These are phyloP conservation scores for Trichoderma citrinoviride DNA, from an alignment of 2,329 filamentous ascomycete species.

Conservation along the genomic window DNA sequence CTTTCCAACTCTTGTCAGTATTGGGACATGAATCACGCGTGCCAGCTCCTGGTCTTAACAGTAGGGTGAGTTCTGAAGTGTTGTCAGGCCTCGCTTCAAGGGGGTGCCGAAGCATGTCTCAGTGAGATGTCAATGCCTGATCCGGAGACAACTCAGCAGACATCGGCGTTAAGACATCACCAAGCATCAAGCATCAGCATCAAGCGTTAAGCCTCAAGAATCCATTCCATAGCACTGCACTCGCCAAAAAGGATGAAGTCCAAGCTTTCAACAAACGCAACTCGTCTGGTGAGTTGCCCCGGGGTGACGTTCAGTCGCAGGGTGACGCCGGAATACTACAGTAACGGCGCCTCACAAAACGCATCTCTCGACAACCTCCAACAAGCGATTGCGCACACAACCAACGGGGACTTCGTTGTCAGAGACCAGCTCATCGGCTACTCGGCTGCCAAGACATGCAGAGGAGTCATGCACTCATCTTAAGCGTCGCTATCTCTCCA, in stretches of 20 bases:
- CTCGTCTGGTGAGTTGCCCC: neutral
- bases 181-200: neutral
- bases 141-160: neutral
- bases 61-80: neutral
- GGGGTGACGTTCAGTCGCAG: neutral
- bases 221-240: neutral
- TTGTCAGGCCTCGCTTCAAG: neutral
- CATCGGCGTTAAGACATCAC: neutral
- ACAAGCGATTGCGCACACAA: neutral
- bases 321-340: neutral
- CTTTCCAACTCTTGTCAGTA: neutral
- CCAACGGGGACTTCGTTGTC: neutral
- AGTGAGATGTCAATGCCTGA: neutral
- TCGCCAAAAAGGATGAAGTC: neutral
- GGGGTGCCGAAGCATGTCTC: neutral
- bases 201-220: neutral
- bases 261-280: neutral
- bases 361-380: neutral
- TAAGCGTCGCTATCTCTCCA: neutral
- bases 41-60: neutral
- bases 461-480: slow-evolving; percentile 16
- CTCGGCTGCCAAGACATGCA: slow-evolving; percentile 14
- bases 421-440: slow-evolving; percentile 15
- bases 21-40: neutral
- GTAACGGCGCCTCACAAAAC: neutral